Conservation (phyloP, 164 flowering plant genomes). For the Malania oleifera region DNA sequence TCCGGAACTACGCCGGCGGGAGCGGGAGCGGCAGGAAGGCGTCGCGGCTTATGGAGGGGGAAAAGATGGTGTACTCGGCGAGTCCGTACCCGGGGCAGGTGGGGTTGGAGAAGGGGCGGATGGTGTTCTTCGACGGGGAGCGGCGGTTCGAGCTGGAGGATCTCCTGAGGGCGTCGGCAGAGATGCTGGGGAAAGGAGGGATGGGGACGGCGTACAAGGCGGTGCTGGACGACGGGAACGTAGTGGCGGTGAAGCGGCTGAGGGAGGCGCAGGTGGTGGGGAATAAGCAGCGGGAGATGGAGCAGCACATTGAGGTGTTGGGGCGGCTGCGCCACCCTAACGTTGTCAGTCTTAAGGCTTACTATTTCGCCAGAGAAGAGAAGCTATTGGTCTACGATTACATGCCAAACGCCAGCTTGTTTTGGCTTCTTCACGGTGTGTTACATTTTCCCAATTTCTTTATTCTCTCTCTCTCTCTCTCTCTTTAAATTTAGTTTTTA, state of each 20-base stretch:
- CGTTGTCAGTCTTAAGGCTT: constrained; percentile 65
- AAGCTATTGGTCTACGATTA: constrained; percentile 77
- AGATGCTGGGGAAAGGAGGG: constrained; percentile 91
- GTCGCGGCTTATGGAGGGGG: constrained; percentile 39
- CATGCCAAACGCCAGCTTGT: constrained; percentile 76
- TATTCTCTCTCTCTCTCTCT: not conserved
- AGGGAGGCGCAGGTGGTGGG: constrained; percentile 51
- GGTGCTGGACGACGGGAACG: constrained; percentile 64
- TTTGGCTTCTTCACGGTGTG: constrained; percentile 89
- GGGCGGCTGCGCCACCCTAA: constrained; percentile 70
- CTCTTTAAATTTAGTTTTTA: not conserved
- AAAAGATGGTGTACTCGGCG: constrained; percentile 64
- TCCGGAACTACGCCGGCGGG: constrained; percentile 33
- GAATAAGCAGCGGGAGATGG: constrained; percentile 52
- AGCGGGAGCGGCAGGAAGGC: constrained; percentile 12
- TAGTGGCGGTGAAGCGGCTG: constrained; percentile 83
- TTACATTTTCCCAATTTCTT: not conserved
- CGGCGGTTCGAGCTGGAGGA: constrained; percentile 86
- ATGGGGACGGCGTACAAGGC: constrained; percentile 93
- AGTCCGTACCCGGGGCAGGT: constrained; percentile 44
- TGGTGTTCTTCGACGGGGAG: constrained; percentile 75
- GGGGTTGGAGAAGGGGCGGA: constrained; percentile 55
- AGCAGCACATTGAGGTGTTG: constrained; percentile 69
- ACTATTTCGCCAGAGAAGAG: constrained; percentile 78
- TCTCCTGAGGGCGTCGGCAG: constrained; percentile 84